Evolutionary conservation across 2,329 filamentous ascomycete genomes (phyloP).

Genomic region (Cercospora sp.): DNA sequence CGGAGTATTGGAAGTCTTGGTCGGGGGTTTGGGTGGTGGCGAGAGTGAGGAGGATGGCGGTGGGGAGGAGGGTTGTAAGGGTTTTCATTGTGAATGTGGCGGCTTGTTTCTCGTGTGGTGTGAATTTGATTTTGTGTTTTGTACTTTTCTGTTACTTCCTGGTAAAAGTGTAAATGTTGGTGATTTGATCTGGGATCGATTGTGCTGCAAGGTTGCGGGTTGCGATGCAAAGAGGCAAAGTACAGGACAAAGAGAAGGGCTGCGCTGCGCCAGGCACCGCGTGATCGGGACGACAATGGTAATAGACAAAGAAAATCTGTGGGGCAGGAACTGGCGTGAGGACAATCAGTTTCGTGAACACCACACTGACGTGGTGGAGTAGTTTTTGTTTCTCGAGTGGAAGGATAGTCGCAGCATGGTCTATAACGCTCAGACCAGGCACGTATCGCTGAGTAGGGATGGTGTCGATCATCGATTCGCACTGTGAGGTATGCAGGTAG

Average conservation of each 20-base stretch:
- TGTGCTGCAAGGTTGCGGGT: not conserved
- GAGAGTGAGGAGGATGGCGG: constrained; percentile 9
- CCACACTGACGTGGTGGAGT: not conserved
- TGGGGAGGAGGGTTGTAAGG: not conserved
- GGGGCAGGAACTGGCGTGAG: not conserved
- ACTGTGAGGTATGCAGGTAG: not conserved
- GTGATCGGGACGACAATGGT: not conserved
- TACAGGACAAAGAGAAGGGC: not conserved
- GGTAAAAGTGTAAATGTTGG: not conserved
- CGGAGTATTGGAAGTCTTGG: constrained; percentile 27
- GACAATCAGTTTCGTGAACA: not conserved
- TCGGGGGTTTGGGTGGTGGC: constrained; percentile 3
- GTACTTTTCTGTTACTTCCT: not conserved
- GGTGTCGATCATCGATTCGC: not conserved
- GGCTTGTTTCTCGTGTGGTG: not conserved
- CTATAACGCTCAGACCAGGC: not conserved
- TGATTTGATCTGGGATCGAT: not conserved
- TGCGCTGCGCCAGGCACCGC: not conserved
- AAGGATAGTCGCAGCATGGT: not conserved
- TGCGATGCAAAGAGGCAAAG: not conserved
- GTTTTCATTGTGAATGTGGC: not conserved
- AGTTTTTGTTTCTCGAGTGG: not conserved
- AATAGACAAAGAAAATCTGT: not conserved
- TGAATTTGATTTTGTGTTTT: not conserved
- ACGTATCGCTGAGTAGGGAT: not conserved